Percentiles rank a stretch among this genome's conserved stretches.
Conservation (phyloP, 2,329 filamentous ascomycete genomes). For the Cercospora sp. region DNA sequence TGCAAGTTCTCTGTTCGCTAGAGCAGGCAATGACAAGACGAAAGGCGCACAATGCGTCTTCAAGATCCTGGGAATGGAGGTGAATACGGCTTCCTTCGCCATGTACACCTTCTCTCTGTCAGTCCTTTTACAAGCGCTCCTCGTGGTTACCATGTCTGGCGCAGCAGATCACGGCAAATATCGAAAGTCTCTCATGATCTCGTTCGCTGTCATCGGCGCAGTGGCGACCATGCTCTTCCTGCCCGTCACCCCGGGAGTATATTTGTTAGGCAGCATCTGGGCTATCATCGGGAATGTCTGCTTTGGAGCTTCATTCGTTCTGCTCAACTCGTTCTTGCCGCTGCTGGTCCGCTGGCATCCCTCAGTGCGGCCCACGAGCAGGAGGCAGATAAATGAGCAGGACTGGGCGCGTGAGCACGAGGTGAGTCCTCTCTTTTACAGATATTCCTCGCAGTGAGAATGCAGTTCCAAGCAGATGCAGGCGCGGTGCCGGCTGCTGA, state of each 20-base stretch:
- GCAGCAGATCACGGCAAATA: slow-evolving; percentile 89
- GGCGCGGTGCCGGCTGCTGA: not conserved
- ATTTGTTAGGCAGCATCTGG: slow-evolving; percentile 77
- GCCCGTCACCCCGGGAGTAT: slow-evolving; percentile 70
- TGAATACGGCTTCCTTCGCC: slow-evolving; percentile 95
- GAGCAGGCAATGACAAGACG: slow-evolving; percentile 25
- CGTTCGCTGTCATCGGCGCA: slow-evolving; percentile 82
- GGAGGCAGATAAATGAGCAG: not conserved
- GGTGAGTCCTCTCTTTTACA: slow-evolving; percentile 17
- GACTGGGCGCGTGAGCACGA: slow-evolving; percentile 19
- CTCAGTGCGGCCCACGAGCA: slow-evolving; percentile 13
- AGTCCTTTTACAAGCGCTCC: slow-evolving; percentile 81
- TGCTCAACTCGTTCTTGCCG: slow-evolving; percentile 92
- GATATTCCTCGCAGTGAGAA: not conserved
- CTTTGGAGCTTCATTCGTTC: slow-evolving; percentile 91
- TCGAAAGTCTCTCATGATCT: slow-evolving; percentile 81
- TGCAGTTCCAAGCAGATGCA: not conserved
- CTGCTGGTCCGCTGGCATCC: slow-evolving; percentile 81
- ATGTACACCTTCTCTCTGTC: slow-evolving; percentile 98
- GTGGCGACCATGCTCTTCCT: slow-evolving; percentile 86
- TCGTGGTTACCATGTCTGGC: slow-evolving; percentile 95
- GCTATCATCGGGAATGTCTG: slow-evolving; percentile 91
- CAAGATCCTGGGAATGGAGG: slow-evolving; percentile 74
- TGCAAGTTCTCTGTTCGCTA: not conserved
- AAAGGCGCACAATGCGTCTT: slow-evolving; percentile 73